phyloP scores from a whole-genome alignment of 2,329 filamentous ascomycete genomes.

The Cyclaneusma minus region DNA sequence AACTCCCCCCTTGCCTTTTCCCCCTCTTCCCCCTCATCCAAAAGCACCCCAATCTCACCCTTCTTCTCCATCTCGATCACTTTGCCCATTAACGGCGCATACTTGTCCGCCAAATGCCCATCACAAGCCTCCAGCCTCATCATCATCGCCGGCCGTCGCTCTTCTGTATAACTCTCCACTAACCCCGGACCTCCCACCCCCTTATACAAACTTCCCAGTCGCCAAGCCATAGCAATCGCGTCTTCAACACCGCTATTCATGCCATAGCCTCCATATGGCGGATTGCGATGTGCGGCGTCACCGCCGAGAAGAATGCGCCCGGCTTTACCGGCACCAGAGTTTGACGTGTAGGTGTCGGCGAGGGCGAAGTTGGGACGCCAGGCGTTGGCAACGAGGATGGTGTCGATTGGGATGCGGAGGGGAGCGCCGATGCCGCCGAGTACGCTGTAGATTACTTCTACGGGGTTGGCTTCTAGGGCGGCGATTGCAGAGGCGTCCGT shows the following conservation, averaged over 20 bases:
- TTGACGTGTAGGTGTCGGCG: constrained; percentile 12
- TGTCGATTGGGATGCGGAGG: constrained; percentile 17
- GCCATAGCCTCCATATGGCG: constrained; percentile 18
- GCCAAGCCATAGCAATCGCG: constrained; percentile 17
- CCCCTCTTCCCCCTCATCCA: no score
- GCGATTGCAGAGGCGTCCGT: constrained; percentile 6
- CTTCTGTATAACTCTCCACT: constrained; percentile 13
- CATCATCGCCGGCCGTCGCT: constrained; percentile 13
- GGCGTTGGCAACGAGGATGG: constrained; percentile 16
- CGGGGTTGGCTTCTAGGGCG: constrained; percentile 9
- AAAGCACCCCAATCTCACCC: no score
- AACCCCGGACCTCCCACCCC: constrained; percentile 7
- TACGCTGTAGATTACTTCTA: constrained; percentile 10
- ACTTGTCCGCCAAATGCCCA: no score
- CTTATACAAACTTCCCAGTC: constrained; percentile 14
- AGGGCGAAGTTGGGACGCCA: constrained; percentile 18
- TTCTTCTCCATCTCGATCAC: no score
- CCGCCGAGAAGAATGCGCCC: constrained; percentile 15
- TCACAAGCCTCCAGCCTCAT: constrained; percentile 12
- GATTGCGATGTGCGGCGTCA: constrained; percentile 19
- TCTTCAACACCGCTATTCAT: constrained; percentile 20
- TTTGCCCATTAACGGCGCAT: no score
- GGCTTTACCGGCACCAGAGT: not conserved
- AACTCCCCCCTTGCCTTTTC: not conserved
- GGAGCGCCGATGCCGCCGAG: constrained; percentile 10